These are phyloP conservation scores for Gossypium arboreum DNA, from an alignment of 345 rosid species.

Conservation along the genomic window DNA sequence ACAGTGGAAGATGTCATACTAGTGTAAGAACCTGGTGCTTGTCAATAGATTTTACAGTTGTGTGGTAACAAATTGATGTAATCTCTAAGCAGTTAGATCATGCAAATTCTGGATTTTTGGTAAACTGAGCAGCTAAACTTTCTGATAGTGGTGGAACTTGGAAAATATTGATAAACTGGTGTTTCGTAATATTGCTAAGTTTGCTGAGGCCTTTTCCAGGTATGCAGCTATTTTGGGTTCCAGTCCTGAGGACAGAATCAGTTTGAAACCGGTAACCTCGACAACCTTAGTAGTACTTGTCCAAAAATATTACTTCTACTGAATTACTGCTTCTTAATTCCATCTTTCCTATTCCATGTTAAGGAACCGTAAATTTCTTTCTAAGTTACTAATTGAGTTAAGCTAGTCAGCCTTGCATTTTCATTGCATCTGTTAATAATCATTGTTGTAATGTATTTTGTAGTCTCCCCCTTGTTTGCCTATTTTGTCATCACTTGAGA, in stretches of 20 bases:
- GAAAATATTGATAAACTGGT: background rate
- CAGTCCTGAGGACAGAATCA: conserved; percentile 43
- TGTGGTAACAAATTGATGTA: background rate
- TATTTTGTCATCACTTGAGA: conserved; percentile 42
- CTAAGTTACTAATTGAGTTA: background rate
- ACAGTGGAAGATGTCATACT: conserved; percentile 72
- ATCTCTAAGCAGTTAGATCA: background rate
- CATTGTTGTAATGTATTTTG: conserved; percentile 18
- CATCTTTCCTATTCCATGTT: background rate
- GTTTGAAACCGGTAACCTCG: conserved; percentile 54
- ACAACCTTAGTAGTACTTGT: background rate
- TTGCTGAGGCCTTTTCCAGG: conserved; percentile 29
- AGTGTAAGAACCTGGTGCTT: conserved; percentile 51
- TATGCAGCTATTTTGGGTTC: conserved; percentile 87
- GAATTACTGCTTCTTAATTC: background rate
- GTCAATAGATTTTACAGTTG: conserved; percentile 3
- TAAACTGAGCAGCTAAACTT: background rate
- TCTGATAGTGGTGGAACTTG: background rate
- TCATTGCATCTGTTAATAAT: background rate
- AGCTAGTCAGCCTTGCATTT: background rate
- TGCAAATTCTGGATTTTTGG: background rate
- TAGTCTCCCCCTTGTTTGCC: conserved; percentile 79
- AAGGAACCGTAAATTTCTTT: background rate
- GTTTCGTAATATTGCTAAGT: background rate
- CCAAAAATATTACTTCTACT: background rate